These are phyloP conservation scores for Coemansia umbellata DNA, from an alignment of 192 early-diverging fungal genomes.

Conservation along the genomic window DNA sequence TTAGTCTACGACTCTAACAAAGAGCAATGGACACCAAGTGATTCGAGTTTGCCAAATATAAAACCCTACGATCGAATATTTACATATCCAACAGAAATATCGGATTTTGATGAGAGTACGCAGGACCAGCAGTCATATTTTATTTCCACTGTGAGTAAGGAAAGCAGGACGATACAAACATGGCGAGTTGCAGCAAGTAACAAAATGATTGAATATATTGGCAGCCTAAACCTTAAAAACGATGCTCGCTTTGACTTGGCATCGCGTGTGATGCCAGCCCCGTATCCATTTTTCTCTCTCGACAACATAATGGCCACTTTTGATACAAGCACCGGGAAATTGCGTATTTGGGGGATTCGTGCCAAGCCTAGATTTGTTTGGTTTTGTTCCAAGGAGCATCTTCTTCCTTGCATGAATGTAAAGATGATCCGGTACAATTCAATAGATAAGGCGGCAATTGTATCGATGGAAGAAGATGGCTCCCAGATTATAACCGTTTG, in stretches of 20 bases:
- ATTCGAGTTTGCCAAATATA: constrained; percentile 19
- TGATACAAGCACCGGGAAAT: constrained; percentile 31
- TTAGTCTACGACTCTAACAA: constrained; percentile 14
- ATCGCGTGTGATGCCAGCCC: constrained; percentile 48
- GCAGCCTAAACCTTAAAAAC: constrained; percentile 6
- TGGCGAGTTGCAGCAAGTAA: constrained; percentile 24
- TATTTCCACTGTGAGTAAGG: constrained; percentile 30
- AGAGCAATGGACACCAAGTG: constrained; percentile 33
- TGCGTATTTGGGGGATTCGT: constrained; percentile 49
- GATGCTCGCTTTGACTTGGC: constrained; percentile 29
- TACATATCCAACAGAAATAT: constrained; percentile 27
- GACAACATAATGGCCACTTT: constrained; percentile 52
- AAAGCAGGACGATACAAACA: constrained; percentile 25
- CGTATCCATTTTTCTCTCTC: constrained; percentile 43
- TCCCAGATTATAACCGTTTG: constrained; percentile 42
- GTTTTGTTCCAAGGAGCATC: constrained; percentile 50
- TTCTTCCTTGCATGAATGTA: constrained; percentile 40
- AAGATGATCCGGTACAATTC: constrained; percentile 54
- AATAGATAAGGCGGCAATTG: constrained; percentile 52
- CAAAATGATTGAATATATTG: constrained; percentile 15
- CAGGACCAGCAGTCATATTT: constrained; percentile 14
- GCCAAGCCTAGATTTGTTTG: constrained; percentile 21
- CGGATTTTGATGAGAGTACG: neutral
- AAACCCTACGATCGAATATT: constrained; percentile 43
- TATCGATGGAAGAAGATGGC: constrained; percentile 33